Conservation (phyloP, 768 basidiomycete species). For the Lentinula boryana region DNA sequence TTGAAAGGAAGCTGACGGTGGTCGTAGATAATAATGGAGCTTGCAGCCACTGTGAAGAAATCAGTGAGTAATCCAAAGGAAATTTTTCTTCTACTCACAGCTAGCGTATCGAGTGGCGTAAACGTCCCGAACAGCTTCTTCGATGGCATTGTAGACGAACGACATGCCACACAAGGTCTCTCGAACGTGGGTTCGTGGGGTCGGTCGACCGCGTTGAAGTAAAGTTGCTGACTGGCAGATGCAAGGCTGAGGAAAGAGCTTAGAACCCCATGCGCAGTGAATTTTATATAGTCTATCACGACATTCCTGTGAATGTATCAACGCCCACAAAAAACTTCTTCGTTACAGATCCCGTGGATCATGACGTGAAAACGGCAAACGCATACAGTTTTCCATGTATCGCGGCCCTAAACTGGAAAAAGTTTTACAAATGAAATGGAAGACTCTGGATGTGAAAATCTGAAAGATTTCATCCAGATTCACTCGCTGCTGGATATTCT, state of each 20-base stretch:
- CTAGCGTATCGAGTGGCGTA: slow-evolving; percentile 37
- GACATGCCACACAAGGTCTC: neutral
- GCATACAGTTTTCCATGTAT: neutral
- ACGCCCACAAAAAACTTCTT: neutral
- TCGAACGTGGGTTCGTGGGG: neutral
- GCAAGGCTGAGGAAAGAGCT: neutral
- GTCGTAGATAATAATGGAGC: slow-evolving; percentile 46
- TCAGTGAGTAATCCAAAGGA: neutral
- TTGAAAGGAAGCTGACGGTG: slow-evolving; percentile 33
- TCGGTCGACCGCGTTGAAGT: neutral
- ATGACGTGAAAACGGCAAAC: neutral
- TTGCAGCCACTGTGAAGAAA: slow-evolving; percentile 39
- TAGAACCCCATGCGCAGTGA: neutral
- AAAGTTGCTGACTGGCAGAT: neutral
- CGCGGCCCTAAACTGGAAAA: neutral
- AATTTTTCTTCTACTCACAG: slow-evolving; percentile 21
- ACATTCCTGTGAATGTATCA: neutral
- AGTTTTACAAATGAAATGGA: too few relatives aligned
- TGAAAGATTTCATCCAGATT: too few relatives aligned
- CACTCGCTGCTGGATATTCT: too few relatives aligned
- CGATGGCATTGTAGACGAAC: neutral
- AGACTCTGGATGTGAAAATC: too few relatives aligned
- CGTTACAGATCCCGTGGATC: neutral
- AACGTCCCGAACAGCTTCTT: slow-evolving; percentile 23
- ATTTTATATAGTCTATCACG: neutral